These are phyloP conservation scores for Tricholoma sp. DNA, from an alignment of 768 basidiomycete genomes.

Conservation along the genomic window DNA sequence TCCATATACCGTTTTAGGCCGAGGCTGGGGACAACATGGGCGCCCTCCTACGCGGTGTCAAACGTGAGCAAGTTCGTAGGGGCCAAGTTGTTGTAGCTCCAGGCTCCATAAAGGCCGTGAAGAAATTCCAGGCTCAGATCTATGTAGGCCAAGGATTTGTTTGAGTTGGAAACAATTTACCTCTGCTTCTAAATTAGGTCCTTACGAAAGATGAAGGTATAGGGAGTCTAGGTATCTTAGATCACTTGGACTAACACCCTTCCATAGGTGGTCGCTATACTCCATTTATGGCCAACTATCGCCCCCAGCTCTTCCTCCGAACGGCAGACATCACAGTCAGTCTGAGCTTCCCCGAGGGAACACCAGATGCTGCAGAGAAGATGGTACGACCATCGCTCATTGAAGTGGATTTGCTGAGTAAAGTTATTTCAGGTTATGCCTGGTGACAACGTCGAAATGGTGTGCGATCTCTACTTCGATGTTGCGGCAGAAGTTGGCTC, in stretches of 20 bases:
- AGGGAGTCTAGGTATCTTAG: constrained; percentile 8
- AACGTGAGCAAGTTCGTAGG: constrained; percentile 91
- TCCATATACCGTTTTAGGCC: constrained; percentile 41
- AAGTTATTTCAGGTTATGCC: constrained; percentile 74
- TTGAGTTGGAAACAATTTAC: neutral
- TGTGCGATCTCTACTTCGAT: constrained; percentile 76
- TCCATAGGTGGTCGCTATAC: constrained; percentile 69
- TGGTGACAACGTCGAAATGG: constrained; percentile 94
- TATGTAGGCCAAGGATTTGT: constrained; percentile 47
- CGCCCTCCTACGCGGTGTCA: constrained; percentile 90
- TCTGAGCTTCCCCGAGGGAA: constrained; percentile 83
- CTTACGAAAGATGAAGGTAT: constrained; percentile 80
- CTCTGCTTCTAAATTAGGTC: constrained; percentile 37
- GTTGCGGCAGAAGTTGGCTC: constrained; percentile 87
- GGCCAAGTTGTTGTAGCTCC: constrained; percentile 90
- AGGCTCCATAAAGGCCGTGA: constrained; percentile 89
- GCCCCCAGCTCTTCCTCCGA: constrained; percentile 92
- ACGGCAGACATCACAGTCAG: constrained; percentile 90
- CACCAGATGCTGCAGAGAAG: constrained; percentile 75
- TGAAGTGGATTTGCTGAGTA: neutral
- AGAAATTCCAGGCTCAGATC: constrained; percentile 91
- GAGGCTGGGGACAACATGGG: constrained; percentile 99
- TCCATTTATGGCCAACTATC: constrained; percentile 91
- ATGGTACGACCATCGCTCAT: constrained; percentile 49
- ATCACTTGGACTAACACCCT: constrained; percentile 2